A percentile compares a stretch with the other conserved stretches of the same genome.
Conservation (phyloP, 768 basidiomycete species). For the Mycena vulgaris region DNA sequence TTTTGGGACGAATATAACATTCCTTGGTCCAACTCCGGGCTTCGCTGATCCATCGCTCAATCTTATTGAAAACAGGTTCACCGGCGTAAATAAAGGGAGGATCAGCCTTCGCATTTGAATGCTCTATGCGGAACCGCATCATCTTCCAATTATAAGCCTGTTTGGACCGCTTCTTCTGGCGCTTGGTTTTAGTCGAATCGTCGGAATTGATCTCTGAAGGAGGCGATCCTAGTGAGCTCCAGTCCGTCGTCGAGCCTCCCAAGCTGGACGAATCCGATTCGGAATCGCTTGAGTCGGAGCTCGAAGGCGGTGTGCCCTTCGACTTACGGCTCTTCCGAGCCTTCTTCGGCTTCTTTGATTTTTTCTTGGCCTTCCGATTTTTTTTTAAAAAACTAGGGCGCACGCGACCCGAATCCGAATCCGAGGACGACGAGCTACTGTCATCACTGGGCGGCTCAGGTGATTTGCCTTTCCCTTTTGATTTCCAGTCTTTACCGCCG, state of each 20-base stretch:
- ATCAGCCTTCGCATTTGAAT: slow-evolving; percentile 30
- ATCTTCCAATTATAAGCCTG: slow-evolving; percentile 20
- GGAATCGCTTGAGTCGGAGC: background rate
- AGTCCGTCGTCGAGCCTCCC: background rate
- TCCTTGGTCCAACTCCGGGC: slow-evolving; percentile 14
- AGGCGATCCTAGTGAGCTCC: background rate
- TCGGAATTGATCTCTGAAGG: slow-evolving; percentile 1
- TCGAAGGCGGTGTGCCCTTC: too few relatives aligned
- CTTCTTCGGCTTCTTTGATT: too few relatives aligned
- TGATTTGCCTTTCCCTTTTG: too few relatives aligned
- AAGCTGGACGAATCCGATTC: background rate
- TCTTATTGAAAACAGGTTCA: slow-evolving; percentile 9
- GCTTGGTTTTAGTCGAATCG: slow-evolving; percentile 14
- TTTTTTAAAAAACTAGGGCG: background rate
- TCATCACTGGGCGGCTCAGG: background rate
- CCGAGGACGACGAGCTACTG: background rate
- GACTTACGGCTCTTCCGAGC: too few relatives aligned
- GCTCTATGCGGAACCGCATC: slow-evolving; percentile 26
- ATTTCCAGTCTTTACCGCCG: too few relatives aligned
- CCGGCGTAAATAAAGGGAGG: slow-evolving; percentile 30
- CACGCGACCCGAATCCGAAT: too few relatives aligned
- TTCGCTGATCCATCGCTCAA: slow-evolving; percentile 29
- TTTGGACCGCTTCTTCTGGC: slow-evolving; percentile 1
- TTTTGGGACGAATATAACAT: slow-evolving; percentile 9
- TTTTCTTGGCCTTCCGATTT: background rate